phyloP scores from a whole-genome alignment of 2,329 filamentous ascomycete genomes.

The Tolypocladium album region DNA sequence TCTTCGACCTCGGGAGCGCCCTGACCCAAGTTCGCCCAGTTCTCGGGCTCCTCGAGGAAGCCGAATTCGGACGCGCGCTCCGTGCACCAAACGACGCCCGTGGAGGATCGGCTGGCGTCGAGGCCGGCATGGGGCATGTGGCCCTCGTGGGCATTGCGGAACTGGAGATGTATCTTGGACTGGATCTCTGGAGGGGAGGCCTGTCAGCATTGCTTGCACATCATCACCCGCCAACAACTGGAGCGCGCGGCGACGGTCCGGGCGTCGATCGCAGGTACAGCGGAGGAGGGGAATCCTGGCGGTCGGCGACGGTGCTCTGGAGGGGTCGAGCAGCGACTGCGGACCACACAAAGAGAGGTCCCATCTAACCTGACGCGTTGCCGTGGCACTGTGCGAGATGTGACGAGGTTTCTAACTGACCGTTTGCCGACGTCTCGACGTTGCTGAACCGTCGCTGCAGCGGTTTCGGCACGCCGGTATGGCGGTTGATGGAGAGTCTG shows the following conservation, averaged over 20 bases:
- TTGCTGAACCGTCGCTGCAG: conserved; percentile 45
- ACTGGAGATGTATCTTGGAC: conserved; percentile 80
- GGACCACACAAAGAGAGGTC: background rate
- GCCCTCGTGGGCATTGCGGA: conserved; percentile 81
- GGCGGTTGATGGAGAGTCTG: conserved; percentile 58
- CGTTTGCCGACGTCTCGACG: conserved; percentile 44
- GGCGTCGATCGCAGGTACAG: background rate
- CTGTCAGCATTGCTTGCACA: conserved; percentile 6
- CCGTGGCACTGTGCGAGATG: background rate
- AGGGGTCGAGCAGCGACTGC: background rate
- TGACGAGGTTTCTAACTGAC: conserved; percentile 26
- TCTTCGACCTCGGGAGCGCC: conserved; percentile 91
- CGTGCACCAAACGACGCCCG: conserved; percentile 88
- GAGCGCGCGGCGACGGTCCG: background rate
- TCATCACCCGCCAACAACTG: background rate
- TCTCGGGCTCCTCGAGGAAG: conserved; percentile 68
- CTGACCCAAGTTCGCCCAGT: conserved; percentile 91
- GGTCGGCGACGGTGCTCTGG: background rate
- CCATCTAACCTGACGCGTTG: background rate
- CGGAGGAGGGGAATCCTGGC: background rate
- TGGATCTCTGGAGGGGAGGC: conserved; percentile 49
- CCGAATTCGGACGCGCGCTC: conserved; percentile 84
- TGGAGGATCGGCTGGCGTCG: conserved; percentile 77
- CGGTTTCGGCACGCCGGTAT: conserved; percentile 49
- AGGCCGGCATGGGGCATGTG: conserved; percentile 86